Evolutionary conservation across 1,139 yeast species (phyloP), one percentile per base, ranked within the genome.

Genomic region (Pneumocystis murina): DNA sequence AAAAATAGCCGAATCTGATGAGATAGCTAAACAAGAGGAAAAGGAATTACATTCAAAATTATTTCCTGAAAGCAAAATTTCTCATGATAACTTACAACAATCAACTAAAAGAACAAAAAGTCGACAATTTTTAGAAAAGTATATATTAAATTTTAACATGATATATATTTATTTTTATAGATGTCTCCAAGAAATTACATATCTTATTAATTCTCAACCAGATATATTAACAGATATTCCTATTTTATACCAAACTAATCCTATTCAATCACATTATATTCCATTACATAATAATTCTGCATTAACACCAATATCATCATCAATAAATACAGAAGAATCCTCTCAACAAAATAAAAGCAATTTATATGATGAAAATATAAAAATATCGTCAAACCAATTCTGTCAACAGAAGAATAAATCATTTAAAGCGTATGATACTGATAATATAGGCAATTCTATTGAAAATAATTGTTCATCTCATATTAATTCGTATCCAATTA

Each of bases 181-280:
- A 62, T 66, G 68, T 40, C 58, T 66, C 20, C 67, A 66, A 43
- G 68, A 66, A 59, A 65, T 66, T n/a, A 63, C 67, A 3, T 66
- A 66, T 59, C 63, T 66, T 24, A 24, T 48, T 48, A 48, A 24
- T 24, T 24, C 55, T 48, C 55, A 48, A 4, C 16, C 33, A 24
- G 12, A 48, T 48, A 48, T 48, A 48, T 48, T 12, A 12, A 20
- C 24, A 8, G 28, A 48, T 48, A 16, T 12, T 10, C 55, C 55
- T 48, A 12, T 12, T 48, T 48, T 48, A 24, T 48, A 12, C n/a
- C 55, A 48, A 48, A 2, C 55, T 3, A 48, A 48, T 48, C n/a
- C 33, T 48, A 24, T 24, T 24, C 55, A 24, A 16, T 12, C 55
- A 24, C 33, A 38, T 3, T 38, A 48, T 48, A 48, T 48, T 48